Conservation (phyloP, 2,329 filamentous ascomycete species). For the Colletotrichum acutatum region DNA sequence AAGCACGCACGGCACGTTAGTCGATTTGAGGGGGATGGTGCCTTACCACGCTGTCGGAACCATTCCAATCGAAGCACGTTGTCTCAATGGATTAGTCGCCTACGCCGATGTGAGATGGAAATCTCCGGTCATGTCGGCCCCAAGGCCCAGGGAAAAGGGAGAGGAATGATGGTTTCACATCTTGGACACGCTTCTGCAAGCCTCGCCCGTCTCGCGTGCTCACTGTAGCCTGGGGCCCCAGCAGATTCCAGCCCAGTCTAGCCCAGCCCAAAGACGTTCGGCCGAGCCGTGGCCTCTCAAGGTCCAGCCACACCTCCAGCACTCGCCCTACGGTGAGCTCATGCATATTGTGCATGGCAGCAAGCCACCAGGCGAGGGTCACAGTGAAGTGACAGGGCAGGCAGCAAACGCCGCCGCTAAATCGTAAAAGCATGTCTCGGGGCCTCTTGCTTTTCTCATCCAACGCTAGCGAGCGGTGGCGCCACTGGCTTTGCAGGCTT, state of each 20-base stretch:
- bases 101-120: constrained; percentile 3
- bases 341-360: not conserved
- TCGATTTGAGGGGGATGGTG: constrained; percentile 8
- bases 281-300: constrained; percentile 11
- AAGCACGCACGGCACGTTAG: constrained; percentile 9
- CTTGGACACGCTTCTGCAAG: not conserved
- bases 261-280: constrained; percentile 3
- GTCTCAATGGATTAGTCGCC: constrained; percentile 13
- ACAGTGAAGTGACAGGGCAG: not conserved
- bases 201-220: constrained; percentile 19
- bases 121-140: not conserved
- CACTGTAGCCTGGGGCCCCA: constrained; percentile 7
- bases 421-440: constrained; percentile 24
- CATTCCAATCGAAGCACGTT: constrained; percentile 14
- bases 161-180: not conserved
- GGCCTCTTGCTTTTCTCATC: constrained; percentile 21
- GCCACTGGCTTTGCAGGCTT: constrained; percentile 25
- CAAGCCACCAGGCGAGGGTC: no score
- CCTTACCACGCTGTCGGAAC: constrained; percentile 14
- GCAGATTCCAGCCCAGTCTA: constrained; percentile 10
- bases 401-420: not conserved
- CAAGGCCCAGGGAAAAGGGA: not conserved
- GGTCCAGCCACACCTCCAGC: constrained; percentile 18
- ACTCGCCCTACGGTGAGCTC: not conserved
- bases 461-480: constrained; percentile 24